These are phyloP conservation scores for Tylopilus sp. DNA, from an alignment of 768 basidiomycete species.

Conservation along the genomic window DNA sequence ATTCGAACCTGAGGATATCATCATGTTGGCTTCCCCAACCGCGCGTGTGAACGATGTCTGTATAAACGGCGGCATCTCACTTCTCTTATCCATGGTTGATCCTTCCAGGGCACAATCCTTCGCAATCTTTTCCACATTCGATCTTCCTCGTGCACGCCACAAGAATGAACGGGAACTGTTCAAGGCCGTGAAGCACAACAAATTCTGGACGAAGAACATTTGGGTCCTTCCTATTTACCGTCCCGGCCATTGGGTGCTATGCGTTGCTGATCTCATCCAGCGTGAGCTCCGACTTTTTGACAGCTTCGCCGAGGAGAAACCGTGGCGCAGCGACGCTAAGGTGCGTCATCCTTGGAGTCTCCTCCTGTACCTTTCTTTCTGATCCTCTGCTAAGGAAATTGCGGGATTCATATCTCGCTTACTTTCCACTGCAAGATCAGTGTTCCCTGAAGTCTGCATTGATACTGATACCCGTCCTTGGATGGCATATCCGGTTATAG, in stretches of 20 bases:
- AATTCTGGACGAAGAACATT: slow-evolving; percentile 29
- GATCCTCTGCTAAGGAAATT: neutral
- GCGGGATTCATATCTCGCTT: neutral
- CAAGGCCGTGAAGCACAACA: neutral
- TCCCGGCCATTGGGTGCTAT: slow-evolving; percentile 34
- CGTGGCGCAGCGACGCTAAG: neutral
- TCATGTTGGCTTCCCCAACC: neutral
- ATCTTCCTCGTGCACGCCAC: neutral
- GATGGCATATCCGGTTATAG: neutral
- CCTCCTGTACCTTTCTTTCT: neutral
- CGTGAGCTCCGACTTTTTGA: neutral
- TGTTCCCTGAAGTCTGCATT: neutral
- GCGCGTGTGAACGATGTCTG: neutral
- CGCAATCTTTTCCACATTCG: neutral
- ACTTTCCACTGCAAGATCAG: neutral
- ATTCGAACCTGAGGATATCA: neutral
- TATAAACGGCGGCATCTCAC: neutral
- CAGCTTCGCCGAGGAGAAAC: neutral
- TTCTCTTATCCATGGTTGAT: neutral
- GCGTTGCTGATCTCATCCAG: slow-evolving; percentile 2
- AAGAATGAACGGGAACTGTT: neutral
- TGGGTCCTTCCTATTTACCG: slow-evolving; percentile 41
- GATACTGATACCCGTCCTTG: neutral
- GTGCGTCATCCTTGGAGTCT: neutral
- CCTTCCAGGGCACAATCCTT: neutral